Evolutionary conservation across 805 yeast genomes (phyloP).

Genomic region (Helenozyma rhizophorensis): DNA sequence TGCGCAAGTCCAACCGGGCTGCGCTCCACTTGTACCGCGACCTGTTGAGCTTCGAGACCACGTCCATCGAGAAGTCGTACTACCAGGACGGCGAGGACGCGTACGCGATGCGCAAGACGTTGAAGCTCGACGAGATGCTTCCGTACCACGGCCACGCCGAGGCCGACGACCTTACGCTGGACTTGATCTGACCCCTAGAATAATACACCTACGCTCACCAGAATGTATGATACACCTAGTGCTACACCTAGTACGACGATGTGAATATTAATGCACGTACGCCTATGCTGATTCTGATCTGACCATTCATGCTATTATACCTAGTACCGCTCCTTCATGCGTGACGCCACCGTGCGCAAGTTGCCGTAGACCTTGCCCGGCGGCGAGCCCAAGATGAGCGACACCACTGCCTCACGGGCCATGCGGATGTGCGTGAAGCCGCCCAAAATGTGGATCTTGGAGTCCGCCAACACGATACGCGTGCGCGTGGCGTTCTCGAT

Average conservation of each 20-base stretch:
- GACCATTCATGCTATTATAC: constrained; percentile 1
- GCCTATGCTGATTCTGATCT: too few species aligned
- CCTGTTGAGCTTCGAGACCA: constrained; percentile 76
- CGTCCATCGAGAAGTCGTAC: constrained; percentile 79
- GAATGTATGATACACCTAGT: too few species aligned
- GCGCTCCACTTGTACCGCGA: constrained; percentile 89
- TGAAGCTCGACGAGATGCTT: constrained; percentile 55
- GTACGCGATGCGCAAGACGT: constrained; percentile 80
- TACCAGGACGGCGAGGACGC: constrained; percentile 98
- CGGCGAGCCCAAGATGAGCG: constrained; percentile 93
- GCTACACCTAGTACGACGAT: too few species aligned
- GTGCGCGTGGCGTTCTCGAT: constrained; percentile 98
- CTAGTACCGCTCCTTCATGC: constrained; percentile 93
- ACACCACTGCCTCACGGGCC: constrained; percentile 97
- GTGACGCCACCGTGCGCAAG: constrained; percentile 91
- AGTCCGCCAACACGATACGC: constrained; percentile 94
- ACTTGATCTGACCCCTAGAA: constrained; percentile 17
- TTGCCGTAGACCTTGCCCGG: constrained; percentile 98
- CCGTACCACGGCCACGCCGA: constrained; percentile 51
- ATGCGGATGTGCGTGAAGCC: constrained; percentile 96
- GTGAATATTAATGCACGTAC: constrained; percentile 1
- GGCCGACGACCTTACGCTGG: constrained; percentile 44
- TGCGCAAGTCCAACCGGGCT: constrained; percentile 88
- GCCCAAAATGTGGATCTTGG: constrained; percentile 93
- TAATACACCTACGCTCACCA: constrained; percentile 1